Conservation (phyloP, 202 grass and related monocot genomes). For the Tripidium arundinaceum region DNA sequence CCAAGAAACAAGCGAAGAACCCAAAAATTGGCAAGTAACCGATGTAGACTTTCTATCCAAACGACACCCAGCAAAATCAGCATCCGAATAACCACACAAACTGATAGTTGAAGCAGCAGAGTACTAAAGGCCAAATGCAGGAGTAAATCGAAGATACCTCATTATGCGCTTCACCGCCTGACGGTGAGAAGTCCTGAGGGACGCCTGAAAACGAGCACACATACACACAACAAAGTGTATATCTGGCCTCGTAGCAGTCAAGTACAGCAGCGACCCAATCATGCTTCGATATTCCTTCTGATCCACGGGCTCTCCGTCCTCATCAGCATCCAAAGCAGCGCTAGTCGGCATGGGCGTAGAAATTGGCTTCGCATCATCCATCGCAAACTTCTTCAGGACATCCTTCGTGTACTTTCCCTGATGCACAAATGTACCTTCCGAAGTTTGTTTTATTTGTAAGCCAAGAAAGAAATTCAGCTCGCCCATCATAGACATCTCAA, state of each 20-base stretch:
- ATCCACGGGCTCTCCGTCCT: neutral
- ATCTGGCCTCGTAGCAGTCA: no score
- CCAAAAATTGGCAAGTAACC: no score
- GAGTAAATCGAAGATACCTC: neutral
- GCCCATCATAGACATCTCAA: no score
- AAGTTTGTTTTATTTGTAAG: neutral
- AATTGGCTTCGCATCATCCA: neutral
- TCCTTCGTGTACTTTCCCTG: neutral
- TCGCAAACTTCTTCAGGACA: neutral
- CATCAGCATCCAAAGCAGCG: neutral
- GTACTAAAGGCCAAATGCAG: neutral
- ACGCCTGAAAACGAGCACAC: no score
- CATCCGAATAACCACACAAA: conserved; percentile 1
- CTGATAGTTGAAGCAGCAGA: neutral
- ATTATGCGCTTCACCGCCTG: neutral
- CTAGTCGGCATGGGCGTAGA: neutral
- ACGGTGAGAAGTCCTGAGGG: neutral
- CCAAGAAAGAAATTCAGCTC: no score
- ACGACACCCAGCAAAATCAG: neutral
- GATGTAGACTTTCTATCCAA: no score
- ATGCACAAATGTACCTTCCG: neutral
- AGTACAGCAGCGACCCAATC: no score
- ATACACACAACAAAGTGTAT: no score
- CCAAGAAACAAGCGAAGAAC: no score
- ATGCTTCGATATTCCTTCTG: no score